phyloP scores from a whole-genome alignment of 176 grass and related monocot genomes.

The Oryza rufipogon region DNA sequence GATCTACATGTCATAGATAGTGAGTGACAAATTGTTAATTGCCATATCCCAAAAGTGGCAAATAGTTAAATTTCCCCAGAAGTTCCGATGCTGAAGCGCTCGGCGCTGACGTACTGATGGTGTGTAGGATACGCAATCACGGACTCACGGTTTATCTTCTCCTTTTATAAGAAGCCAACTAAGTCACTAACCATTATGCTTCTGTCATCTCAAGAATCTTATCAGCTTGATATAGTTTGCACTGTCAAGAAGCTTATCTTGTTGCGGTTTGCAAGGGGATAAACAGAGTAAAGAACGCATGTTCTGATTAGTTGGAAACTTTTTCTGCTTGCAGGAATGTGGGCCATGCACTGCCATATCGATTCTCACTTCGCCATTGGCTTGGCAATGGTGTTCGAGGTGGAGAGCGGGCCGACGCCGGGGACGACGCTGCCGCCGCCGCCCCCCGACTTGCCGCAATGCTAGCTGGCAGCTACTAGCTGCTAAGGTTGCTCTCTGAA shows the following conservation, averaged over 20 bases:
- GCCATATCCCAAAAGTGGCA: no score
- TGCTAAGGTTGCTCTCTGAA: slow-evolving; percentile 7
- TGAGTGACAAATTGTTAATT: no score
- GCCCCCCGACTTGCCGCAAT: slow-evolving; percentile 52
- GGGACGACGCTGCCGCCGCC: slow-evolving; percentile 44
- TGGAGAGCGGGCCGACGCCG: slow-evolving; percentile 56
- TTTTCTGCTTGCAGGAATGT: slow-evolving; percentile 47
- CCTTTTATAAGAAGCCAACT: not conserved
- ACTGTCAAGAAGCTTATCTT: slow-evolving; percentile 14
- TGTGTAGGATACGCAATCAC: slow-evolving; percentile 5
- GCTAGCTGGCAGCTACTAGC: slow-evolving; percentile 43
- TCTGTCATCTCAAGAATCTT: slow-evolving; percentile 1
- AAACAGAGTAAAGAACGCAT: not conserved
- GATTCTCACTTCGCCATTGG: slow-evolving; percentile 51
- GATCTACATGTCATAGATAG: no score
- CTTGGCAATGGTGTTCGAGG: slow-evolving; percentile 57
- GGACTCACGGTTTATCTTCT: not conserved
- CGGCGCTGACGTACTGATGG: not conserved
- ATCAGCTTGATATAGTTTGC: not conserved
- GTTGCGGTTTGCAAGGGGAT: not conserved
- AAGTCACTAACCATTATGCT: not conserved
- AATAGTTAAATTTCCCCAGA: no score
- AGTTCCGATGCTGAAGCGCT: not conserved
- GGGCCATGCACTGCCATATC: slow-evolving; percentile 71
- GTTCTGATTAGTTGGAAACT: not conserved